Conservation (phyloP, 306 rosid genomes). For the Rubus idaeus region DNA sequence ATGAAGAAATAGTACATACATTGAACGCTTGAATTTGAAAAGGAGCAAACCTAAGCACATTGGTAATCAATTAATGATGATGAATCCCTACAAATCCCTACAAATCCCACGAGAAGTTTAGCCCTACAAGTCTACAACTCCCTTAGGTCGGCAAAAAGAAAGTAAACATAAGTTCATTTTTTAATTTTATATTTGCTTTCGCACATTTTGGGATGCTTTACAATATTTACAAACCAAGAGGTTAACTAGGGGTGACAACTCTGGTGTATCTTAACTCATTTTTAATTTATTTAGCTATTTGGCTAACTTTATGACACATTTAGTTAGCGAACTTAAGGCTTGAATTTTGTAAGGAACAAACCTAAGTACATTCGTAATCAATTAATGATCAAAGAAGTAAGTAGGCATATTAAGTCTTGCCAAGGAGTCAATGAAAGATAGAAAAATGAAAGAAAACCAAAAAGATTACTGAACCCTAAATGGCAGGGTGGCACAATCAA, state of each 20-base stretch:
- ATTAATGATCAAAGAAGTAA: not conserved
- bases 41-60: not conserved
- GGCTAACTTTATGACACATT: not conserved
- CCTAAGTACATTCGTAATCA: too few species aligned
- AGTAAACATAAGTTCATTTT: not conserved
- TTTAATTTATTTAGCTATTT: not conserved
- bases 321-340: not conserved
- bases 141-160: too few species aligned
- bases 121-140: not conserved
- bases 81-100: not conserved
- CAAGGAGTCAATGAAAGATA: not conserved
- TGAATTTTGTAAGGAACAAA: too few species aligned
- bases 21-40: not conserved
- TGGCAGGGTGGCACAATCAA: not conserved
- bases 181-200: too few species aligned
- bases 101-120: not conserved
- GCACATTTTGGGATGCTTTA: not conserved
- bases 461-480: not conserved
- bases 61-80: too few species aligned
- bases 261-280: not conserved
- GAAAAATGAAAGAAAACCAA: not conserved
- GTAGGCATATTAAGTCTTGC: not conserved
- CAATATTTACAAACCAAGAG: too few species aligned
- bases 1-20: not conserved
- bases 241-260: not conserved